Base-by-base conservation (phyloP, 805 yeast species). In the Zygosaccharomyces gambellarensis region DNA sequence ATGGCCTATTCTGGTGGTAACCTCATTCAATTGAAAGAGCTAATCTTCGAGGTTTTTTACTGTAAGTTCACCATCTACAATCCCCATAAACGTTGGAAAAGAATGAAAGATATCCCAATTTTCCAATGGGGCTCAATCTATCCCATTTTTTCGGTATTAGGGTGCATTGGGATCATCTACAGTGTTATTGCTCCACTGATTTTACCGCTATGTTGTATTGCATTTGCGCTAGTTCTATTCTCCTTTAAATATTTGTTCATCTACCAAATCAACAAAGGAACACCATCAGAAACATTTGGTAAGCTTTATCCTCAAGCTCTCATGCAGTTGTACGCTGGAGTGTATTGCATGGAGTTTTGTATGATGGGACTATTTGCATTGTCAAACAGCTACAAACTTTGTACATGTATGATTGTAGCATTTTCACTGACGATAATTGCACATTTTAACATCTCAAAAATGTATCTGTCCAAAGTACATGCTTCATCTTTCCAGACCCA, bases 141-240 rank as follows among this genome's bases (percentile, higher is more conserved):
- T 61, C 88, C 97, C 0, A 76, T 82, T 0, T 83, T 83, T 54
- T 81, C 96, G 0, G 84, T 87, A 2, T 74, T 87, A 58, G 90
- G 84, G 0, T 81, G 88, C 5, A 87, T 90, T 50, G 89, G 92
- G 0, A 67, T 90, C 31, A 83, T 87, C 1, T 90, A 88, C 60
- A 79, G 89, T 4, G 78, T 89, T 4, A 79, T 90, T 6, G 82
- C 95, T 0, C 97, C 97, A 0, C 55, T 87, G 47, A 85, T 90
- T 10, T 71, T 86, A 8, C 66, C 86, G 0, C 80, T 85, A 56
- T 73, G 82, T 34, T 61, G 75, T 11, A 60, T 86, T 19, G 75
- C 87, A 1, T 81, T 87, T 57, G 60, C 74, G 0, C 59, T 87
- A 45, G 77, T 81, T 6, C 71, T 80, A 48, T 57, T 83, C 10